phyloP scores from a whole-genome alignment of 1,139 yeast species.

The Sugiyamaella sp. region DNA sequence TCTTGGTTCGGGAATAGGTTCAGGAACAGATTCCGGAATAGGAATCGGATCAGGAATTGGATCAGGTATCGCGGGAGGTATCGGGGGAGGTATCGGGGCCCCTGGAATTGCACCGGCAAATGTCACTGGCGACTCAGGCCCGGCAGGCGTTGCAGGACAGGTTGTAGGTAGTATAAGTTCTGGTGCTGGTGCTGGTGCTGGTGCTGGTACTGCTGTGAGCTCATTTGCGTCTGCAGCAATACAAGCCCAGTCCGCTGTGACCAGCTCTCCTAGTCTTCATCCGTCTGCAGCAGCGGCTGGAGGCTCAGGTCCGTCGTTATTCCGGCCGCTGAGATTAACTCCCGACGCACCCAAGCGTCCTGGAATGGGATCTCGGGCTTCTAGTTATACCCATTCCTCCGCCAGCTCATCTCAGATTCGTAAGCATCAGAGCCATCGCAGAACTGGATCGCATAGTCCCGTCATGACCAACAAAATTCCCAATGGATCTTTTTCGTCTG shows the following conservation, averaged over 20 bases:
- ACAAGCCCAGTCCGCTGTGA: slow-evolving; percentile 3
- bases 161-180: neutral
- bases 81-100: neutral
- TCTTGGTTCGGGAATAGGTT: too few species aligned
- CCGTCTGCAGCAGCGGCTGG: neutral
- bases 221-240: slow-evolving; percentile 3
- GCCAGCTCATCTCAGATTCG: slow-evolving; percentile 14
- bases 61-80: neutral
- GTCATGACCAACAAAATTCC: slow-evolving; percentile 17
- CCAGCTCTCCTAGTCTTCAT: slow-evolving; percentile 3
- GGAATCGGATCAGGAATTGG: neutral
- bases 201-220: neutral
- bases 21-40: too few species aligned
- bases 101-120: neutral
- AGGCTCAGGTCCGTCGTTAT: slow-evolving; percentile 8
- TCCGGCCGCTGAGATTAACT: slow-evolving; percentile 13
- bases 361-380: slow-evolving; percentile 29
- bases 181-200: neutral
- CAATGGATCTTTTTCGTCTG: neutral
- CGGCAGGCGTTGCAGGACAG: neutral
- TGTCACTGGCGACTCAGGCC: neutral
- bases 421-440: slow-evolving; percentile 22
- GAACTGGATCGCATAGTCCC: slow-evolving; percentile 30
- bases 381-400: slow-evolving; percentile 20
- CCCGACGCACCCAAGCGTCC: slow-evolving; percentile 24